phyloP scores from a whole-genome alignment of 139 green algal species.

The Picochlorum sp. region DNA sequence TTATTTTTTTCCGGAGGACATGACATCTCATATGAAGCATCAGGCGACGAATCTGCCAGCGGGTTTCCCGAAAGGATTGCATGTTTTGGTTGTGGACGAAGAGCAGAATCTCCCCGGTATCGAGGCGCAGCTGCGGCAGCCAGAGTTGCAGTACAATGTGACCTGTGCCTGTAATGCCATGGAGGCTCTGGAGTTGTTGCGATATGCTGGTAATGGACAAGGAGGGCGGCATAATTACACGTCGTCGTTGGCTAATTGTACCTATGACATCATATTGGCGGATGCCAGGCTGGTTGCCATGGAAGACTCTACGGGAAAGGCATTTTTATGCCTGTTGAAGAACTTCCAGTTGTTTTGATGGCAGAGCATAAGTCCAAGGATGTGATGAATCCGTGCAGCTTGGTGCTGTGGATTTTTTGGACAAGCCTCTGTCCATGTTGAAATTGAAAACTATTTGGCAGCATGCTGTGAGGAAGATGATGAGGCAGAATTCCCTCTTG shows the following conservation, averaged over 20 bases:
- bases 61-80: constrained; percentile 15
- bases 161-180: background rate
- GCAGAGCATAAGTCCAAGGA: constrained; percentile 25
- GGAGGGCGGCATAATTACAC: no score
- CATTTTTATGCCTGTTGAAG: constrained; percentile 21
- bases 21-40: background rate
- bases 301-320: constrained; percentile 13
- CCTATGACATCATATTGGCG: background rate
- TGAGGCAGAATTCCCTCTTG: constrained; percentile 10
- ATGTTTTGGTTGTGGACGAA: constrained; percentile 25
- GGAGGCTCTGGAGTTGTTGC: background rate
- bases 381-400: constrained; percentile 61
- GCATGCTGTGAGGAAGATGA: constrained; percentile 56
- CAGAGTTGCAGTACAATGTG: constrained; percentile 15
- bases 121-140: constrained; percentile 13
- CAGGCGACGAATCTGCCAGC: background rate
- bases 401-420: constrained; percentile 69
- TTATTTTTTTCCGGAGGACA: no score
- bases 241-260: background rate
- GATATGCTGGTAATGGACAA: background rate
- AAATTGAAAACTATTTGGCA: constrained; percentile 84
- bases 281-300: constrained; percentile 9
- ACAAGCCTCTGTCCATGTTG: constrained; percentile 55
- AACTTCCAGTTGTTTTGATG: constrained; percentile 51
- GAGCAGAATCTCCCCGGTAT: background rate